These are phyloP conservation scores for Pseudocercospora eumusae DNA, from an alignment of 2,329 filamentous ascomycete species.

Conservation along the genomic window DNA sequence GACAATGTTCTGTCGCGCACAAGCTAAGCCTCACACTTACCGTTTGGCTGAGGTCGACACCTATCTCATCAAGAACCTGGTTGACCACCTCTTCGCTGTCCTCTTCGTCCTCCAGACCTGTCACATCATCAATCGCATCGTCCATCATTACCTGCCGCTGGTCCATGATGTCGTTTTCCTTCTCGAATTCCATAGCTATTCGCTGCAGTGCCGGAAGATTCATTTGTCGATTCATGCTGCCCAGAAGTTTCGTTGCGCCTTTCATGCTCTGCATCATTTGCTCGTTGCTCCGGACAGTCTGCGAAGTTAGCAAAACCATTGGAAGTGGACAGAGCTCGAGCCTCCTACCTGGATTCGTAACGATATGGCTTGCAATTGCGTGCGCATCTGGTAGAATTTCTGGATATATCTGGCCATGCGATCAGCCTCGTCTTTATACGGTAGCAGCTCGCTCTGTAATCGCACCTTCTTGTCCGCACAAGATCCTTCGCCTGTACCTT, in stretches of 20 bases:
- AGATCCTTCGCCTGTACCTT: conserved; percentile 98
- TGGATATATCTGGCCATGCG: conserved; percentile 59
- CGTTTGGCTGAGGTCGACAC: conserved; percentile 84
- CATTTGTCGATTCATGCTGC: conserved; percentile 97
- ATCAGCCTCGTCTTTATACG: not conserved
- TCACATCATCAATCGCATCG: conserved; percentile 95
- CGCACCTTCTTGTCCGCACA: conserved; percentile 86
- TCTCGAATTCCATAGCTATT: conserved; percentile 98
- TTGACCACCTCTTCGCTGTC: conserved; percentile 97
- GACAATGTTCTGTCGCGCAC: not conserved
- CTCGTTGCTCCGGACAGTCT: conserved; percentile 97
- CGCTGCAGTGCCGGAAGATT: conserved; percentile 92
- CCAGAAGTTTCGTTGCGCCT: conserved; percentile 86
- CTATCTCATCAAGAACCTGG: conserved; percentile 94
- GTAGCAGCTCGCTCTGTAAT: not conserved
- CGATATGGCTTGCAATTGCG: conserved; percentile 93
- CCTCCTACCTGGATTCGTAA: conserved; percentile 80
- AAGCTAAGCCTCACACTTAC: conserved; percentile 58
- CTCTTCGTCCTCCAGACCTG: conserved; percentile 85
- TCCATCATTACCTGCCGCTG: conserved; percentile 99
- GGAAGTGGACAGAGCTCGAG: not conserved
- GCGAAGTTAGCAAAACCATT: conserved; percentile 15
- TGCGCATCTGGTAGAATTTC: conserved; percentile 98
- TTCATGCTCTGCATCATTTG: conserved; percentile 99
- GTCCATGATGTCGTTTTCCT: conserved; percentile 99